Evolutionary conservation across 1,284 basidiomycete species (phyloP).

Genomic region (Cutaneotrichosporon cavernicola): DNA sequence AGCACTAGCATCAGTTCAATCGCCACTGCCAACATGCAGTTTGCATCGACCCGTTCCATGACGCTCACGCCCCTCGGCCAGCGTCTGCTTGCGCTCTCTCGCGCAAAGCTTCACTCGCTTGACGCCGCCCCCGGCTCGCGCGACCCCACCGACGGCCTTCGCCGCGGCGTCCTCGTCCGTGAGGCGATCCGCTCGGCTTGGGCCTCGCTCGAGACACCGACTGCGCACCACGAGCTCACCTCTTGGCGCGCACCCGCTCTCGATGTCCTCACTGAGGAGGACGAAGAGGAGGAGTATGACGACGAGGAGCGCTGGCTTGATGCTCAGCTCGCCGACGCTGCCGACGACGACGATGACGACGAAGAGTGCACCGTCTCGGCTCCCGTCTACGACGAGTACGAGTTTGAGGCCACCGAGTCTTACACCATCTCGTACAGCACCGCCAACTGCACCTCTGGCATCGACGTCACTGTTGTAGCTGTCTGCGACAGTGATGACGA

Average conservation of each 20-base stretch:
- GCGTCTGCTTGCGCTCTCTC: slow-evolving; percentile 44
- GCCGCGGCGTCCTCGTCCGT: slow-evolving; percentile 41
- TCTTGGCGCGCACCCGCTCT: slow-evolving; percentile 42
- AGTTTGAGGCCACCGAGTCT: slow-evolving; percentile 28
- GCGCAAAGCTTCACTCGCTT: slow-evolving; percentile 40
- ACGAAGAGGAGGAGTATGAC: slow-evolving; percentile 36
- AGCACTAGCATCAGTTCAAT: background rate
- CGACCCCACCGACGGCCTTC: slow-evolving; percentile 33
- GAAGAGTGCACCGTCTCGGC: slow-evolving; percentile 34
- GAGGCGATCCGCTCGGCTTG: slow-evolving; percentile 46
- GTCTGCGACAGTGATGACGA: slow-evolving; percentile 14
- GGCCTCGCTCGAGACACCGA: slow-evolving; percentile 39
- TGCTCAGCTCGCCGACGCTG: slow-evolving; percentile 38
- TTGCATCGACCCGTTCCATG: slow-evolving; percentile 35
- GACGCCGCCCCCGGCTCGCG: slow-evolving; percentile 32
- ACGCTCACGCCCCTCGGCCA: slow-evolving; percentile 46
- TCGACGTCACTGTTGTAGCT: slow-evolving; percentile 14
- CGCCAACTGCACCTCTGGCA: background rate
- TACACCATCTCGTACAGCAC: slow-evolving; percentile 26
- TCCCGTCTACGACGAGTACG: slow-evolving; percentile 27
- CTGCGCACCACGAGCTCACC: slow-evolving; percentile 32
- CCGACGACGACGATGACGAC: slow-evolving; percentile 25
- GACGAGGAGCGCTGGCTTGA: slow-evolving; percentile 45
- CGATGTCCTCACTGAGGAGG: slow-evolving; percentile 44
- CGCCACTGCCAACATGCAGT: slow-evolving; percentile 34